Base-by-base conservation (phyloP, 257 asterid genomes). In the Paulownia fortunei region DNA sequence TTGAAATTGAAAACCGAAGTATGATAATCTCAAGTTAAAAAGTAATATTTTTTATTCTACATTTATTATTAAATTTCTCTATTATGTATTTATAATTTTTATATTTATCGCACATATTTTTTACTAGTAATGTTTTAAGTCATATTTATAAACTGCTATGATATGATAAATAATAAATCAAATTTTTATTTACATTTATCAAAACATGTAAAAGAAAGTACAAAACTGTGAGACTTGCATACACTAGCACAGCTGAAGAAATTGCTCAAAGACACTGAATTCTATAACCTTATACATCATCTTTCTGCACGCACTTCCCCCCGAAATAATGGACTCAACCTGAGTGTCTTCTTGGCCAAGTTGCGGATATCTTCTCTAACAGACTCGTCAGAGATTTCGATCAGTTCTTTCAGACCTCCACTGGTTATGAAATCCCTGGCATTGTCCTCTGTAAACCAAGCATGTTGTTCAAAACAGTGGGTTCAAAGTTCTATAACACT, bases 311-410 rank as follows among this genome's bases (percentile, higher is more conserved):
- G 80, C 36, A 85, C 68, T 72, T 85, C 90, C 56, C 82, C 87
- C 41, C 80, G 87, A 76, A 87, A 94, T 37, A 87, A 76, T 51
- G 91, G 72, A 64, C 82, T 88, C 82, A 74, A 61, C 80, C 88
- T 79, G n/a, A 94, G 72, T 12, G 92, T 85, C 85, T 91, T 94
- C 88, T 89, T 92, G 9, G 97, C 98, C 92, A 94, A 83, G 78
- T 86, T 94, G 54, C 98, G 97, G 30, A 94, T 91, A 80, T 94
- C 98, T 49, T 94, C 98, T 84, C 92, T 84, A 2, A 85, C 82
- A 11, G 98, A 94, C 83, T 84, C 88, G 1, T 80, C 84, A 0
- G 98, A 89, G 87, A 94, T 92, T 65, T 84, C 86, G 1, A 82
- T 51, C 75, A 94, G 87, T 80, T 92, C 94, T 66, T 86, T 86